Base-by-base conservation (phyloP, 2,329 filamentous ascomycete species). In the Trichoderma cornu-damae region DNA sequence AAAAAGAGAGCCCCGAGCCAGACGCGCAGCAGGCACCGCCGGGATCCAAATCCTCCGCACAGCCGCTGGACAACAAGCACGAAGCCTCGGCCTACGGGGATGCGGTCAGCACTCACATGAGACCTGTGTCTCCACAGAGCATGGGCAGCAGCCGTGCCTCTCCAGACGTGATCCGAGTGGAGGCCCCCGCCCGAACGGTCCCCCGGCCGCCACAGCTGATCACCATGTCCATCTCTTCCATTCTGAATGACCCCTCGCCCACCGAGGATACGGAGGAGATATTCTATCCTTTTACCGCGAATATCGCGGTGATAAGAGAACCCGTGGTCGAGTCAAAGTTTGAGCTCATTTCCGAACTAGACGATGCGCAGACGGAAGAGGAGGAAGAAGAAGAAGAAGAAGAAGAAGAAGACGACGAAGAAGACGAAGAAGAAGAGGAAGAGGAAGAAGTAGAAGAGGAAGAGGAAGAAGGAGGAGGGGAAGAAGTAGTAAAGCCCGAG, bases 1-100 rank as follows among this genome's bases (percentile, higher is more conserved):
- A 79, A 35, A 75, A 76, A 51, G 77, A 80, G 38, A 72, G 69
- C 1, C 74, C 77, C 2, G 74, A 74, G 18, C 70, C 72, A 5
- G 54, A 65, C 2, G 60, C 73, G 4, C 64, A 71, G 11, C 64
- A 71, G 9, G 68, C 68, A 0, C 66, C 68, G 2, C 22, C 58
- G n/a, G 68, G 64, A 34, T 52, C 24, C 6, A n/a, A n/a, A n/a
- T 40, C 22, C 6, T 24, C 54, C 18, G 24, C 14, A 38, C 38
- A 54, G 14, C 40, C 38, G 9, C 34, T 54, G 18, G 62, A 56
- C 18, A 54, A 56, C 16, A 55, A 62, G 26, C 58, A 58, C 5
- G 55, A 35, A 18, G 50, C 59, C 5, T 55, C 61, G 11, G 51
- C 22, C 11, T 54, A 56, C 16, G 49, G 50, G n/a, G 54, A 59